phyloP scores from a whole-genome alignment of 352 stramenopile genomes.

The Globisporangium alternatum region DNA sequence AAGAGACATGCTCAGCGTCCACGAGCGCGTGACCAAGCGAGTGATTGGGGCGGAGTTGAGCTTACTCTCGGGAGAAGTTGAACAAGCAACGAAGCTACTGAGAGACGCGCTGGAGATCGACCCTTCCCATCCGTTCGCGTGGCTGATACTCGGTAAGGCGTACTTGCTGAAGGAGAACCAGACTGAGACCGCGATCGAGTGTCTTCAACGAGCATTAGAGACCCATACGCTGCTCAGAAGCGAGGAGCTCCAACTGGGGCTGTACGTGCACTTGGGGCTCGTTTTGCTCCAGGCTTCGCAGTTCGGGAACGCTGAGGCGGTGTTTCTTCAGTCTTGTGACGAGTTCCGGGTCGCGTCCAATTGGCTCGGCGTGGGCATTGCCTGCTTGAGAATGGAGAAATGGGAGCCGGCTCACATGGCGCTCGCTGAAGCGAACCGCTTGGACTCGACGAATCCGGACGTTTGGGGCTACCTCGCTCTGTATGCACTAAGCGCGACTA shows the following conservation, averaged over 20 bases:
- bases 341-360: slow-evolving; percentile 63
- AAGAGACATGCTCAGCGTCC: slow-evolving; percentile 36
- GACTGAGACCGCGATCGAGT: slow-evolving; percentile 42
- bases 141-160: slow-evolving; percentile 50
- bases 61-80: slow-evolving; percentile 22
- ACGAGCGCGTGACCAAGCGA: slow-evolving; percentile 52
- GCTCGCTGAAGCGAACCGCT: slow-evolving; percentile 69
- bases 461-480: slow-evolving; percentile 81
- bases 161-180: slow-evolving; percentile 44
- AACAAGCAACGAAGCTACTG: slow-evolving; percentile 32
- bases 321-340: slow-evolving; percentile 56
- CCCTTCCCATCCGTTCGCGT: slow-evolving; percentile 42
- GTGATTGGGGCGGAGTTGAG: slow-evolving; percentile 46
- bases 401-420: slow-evolving; percentile 55
- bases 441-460: slow-evolving; percentile 62
- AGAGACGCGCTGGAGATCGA: slow-evolving; percentile 65
- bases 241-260: slow-evolving; percentile 34
- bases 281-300: slow-evolving; percentile 62
- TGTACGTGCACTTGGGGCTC: slow-evolving; percentile 62
- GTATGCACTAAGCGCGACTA: slow-evolving; percentile 32
- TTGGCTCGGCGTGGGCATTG: slow-evolving; percentile 81
- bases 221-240: slow-evolving; percentile 24
- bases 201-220: slow-evolving; percentile 46
- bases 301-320: slow-evolving; percentile 44
- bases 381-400: slow-evolving; percentile 57